Percentiles rank a stretch among this genome's conserved stretches.
These are phyloP conservation scores for Tagetes erecta DNA, from an alignment of 129 eudicot genomes.

Conservation along the genomic window DNA sequence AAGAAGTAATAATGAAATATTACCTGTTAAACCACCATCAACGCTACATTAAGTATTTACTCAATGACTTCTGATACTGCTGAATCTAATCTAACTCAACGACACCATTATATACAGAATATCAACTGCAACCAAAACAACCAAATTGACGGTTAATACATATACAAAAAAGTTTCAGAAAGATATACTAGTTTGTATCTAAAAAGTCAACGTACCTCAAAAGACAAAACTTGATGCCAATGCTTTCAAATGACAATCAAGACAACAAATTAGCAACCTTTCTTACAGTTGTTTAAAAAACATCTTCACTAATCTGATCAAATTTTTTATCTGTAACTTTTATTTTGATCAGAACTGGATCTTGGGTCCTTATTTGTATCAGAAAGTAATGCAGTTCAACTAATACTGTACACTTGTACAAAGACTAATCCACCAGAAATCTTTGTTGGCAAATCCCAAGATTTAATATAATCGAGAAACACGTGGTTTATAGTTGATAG, in stretches of 20 bases:
- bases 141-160: constrained; percentile 11
- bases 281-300: constrained; percentile 24
- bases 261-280: constrained; percentile 34
- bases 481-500: constrained; percentile 3
- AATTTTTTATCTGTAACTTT: constrained; percentile 24
- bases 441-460: constrained; percentile 16
- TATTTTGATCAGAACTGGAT: constrained; percentile 37
- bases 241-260: constrained; percentile 29
- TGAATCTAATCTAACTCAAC: constrained; percentile 34
- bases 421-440: constrained; percentile 23
- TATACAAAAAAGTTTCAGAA: not conserved
- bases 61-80: constrained; percentile 30
- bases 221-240: constrained; percentile 29
- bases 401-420: constrained; percentile 40
- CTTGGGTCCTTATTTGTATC: constrained; percentile 35
- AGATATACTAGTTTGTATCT: not conserved
- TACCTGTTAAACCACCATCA: constrained; percentile 31
- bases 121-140: constrained; percentile 42
- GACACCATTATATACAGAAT: constrained; percentile 40
- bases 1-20: not conserved
- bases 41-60: constrained; percentile 35
- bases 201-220: constrained; percentile 34
- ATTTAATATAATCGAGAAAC: constrained; percentile 6
- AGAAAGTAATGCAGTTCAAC: constrained; percentile 31
- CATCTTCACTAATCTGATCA: constrained; percentile 38